Conservation (phyloP, 345 rosid species). For the Limnanthes douglasii region DNA sequence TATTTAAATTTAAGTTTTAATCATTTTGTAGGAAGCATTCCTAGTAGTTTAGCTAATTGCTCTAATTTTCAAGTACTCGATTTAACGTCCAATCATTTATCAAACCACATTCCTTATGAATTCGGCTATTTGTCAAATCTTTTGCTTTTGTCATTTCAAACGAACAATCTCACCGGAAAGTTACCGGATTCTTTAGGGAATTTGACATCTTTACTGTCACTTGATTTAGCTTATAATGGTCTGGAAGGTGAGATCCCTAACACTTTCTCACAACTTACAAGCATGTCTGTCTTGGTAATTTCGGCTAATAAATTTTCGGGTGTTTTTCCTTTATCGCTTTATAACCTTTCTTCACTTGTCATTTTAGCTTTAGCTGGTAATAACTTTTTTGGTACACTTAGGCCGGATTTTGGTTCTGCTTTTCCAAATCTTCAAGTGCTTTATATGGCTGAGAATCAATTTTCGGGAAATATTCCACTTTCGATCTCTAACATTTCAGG, state of each 20-base stretch:
- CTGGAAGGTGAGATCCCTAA: background rate
- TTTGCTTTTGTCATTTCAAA: background rate
- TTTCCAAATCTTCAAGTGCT: background rate
- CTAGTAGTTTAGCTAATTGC: background rate
- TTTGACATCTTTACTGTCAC: constrained; percentile 1
- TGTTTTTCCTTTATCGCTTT: background rate
- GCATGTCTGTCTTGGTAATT: background rate
- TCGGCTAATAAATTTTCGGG: background rate
- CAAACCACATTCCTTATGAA: constrained; percentile 1
- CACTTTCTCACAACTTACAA: background rate
- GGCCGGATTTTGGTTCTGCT: background rate
- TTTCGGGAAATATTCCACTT: background rate
- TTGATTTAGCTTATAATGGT: background rate
- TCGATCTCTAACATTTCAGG: background rate
- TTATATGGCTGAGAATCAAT: background rate
- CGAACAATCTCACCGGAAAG: constrained; percentile 2
- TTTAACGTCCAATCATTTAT: constrained; percentile 2
- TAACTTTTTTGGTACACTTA: background rate
- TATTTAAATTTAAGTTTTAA: background rate
- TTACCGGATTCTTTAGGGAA: constrained; percentile 9
- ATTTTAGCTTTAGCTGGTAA: background rate
- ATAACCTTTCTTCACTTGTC: constrained; percentile 6
- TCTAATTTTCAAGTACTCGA: background rate
- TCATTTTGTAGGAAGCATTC: background rate
- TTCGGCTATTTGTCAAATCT: constrained; percentile 6